A percentile compares a stretch with the other conserved stretches of the same genome.
These are phyloP conservation scores for Taphrina deformans DNA, from an alignment of 1,139 yeast genomes.

Conservation along the genomic window DNA sequence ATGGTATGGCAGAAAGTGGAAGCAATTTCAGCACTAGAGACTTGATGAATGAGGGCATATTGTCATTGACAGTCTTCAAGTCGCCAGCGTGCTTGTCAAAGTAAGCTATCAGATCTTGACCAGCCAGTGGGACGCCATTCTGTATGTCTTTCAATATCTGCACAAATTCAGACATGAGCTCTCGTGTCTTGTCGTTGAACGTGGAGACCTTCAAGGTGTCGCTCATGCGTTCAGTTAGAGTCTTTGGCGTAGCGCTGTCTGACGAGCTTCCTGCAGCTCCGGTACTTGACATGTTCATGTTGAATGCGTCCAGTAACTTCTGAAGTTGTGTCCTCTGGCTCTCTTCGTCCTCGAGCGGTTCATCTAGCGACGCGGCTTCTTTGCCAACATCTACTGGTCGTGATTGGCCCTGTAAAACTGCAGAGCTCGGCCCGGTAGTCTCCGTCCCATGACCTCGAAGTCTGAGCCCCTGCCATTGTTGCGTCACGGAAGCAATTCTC, in stretches of 20 bases:
- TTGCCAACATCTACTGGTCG: conserved; percentile 11
- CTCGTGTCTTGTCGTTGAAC: conserved; percentile 12
- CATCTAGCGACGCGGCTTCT: neutral
- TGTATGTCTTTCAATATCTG: conserved; percentile 30
- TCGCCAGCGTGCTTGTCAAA: conserved; percentile 24
- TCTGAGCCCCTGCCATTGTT: conserved; percentile 4
- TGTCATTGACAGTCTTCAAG: conserved; percentile 28
- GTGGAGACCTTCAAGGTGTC: conserved; percentile 15
- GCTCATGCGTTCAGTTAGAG: conserved; percentile 14
- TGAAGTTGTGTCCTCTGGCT: conserved; percentile 24
- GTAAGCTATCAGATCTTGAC: conserved; percentile 13
- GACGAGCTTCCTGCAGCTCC: neutral
- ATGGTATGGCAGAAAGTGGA: conserved; percentile 23
- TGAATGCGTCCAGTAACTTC: conserved; percentile 18
- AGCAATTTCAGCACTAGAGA: conserved; percentile 23
- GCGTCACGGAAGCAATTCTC: conserved; percentile 12
- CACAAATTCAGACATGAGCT: conserved; percentile 20
- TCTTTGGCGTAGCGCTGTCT: neutral
- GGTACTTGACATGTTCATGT: conserved; percentile 8
- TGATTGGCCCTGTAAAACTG: neutral
- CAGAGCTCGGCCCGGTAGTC: neutral
- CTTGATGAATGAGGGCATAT: conserved; percentile 30
- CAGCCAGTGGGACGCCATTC: conserved; percentile 26
- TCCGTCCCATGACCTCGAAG: neutral
- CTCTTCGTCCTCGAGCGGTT: conserved; percentile 2